Conservation (phyloP, 78 protist genomes). For the Dictyostelium purpureum region DNA sequence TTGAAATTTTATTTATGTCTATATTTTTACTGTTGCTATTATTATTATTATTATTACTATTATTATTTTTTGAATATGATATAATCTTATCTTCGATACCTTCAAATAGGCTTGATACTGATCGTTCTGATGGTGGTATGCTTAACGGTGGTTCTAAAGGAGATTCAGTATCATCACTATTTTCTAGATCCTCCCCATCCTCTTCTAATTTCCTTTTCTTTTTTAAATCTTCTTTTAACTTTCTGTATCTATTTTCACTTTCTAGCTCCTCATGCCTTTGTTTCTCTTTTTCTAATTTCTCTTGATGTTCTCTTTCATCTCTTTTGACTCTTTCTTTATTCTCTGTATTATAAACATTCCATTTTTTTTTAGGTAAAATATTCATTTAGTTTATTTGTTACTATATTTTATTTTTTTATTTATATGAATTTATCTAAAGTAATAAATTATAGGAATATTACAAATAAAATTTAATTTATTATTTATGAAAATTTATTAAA, state of each 20-base stretch:
- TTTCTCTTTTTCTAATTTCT: constrained; percentile 8
- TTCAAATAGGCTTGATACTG: not conserved
- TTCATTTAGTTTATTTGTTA: not conserved
- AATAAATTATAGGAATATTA: too few relatives aligned
- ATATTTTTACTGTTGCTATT: not conserved
- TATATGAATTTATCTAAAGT: too few relatives aligned
- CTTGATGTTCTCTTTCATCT: constrained; percentile 38
- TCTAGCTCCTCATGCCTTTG: not conserved
- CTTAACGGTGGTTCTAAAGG: too few relatives aligned
- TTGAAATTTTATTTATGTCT: not conserved
- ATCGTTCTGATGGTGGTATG: not conserved
- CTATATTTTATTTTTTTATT: too few relatives aligned
- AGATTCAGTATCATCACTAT: not conserved
- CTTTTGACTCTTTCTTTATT: constrained; percentile 52
- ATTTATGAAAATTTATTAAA: too few relatives aligned
- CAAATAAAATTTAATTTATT: too few relatives aligned
- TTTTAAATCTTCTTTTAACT: constrained; percentile 9
- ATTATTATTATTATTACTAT: not conserved
- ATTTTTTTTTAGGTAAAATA: constrained; percentile 45
- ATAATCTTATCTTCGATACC: not conserved
- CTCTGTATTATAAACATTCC: constrained; percentile 55
- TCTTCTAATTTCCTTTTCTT: not conserved
- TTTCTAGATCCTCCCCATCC: not conserved
- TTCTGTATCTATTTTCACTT: constrained; percentile 44
- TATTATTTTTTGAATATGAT: not conserved